Conservation (phyloP, 1,284 basidiomycete genomes). For the Boletellus sp. region DNA sequence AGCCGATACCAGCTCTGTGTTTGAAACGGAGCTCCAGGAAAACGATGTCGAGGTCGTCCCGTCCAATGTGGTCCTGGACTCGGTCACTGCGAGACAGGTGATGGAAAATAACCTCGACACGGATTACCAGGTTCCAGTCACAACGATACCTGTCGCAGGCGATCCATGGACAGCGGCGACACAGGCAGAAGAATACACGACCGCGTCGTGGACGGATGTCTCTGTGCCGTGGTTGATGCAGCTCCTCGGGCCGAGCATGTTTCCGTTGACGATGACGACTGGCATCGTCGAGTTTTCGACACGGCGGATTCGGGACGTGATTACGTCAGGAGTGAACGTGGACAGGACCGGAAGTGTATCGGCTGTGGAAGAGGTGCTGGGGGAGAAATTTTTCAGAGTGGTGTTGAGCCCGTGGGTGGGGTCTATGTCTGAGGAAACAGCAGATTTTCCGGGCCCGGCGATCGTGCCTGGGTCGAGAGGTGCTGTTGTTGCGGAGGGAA, state of each 20-base stretch:
- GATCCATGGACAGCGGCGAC: conserved; percentile 27
- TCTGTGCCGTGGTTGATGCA: conserved; percentile 28
- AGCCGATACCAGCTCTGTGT: conserved; percentile 9
- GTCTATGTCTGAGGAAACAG: conserved; percentile 16
- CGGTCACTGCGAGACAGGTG: conserved; percentile 29
- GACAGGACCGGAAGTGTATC: conserved; percentile 26
- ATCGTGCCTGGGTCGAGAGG: conserved; percentile 15
- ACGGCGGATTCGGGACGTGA: conserved; percentile 38
- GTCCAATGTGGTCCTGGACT: conserved; percentile 28
- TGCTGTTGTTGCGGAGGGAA: conserved; percentile 5
- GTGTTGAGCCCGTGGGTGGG: conserved; percentile 31
- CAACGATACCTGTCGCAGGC: conserved; percentile 15
- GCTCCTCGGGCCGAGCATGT: conserved; percentile 43
- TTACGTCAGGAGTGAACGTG: conserved; percentile 31
- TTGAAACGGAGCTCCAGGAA: conserved; percentile 26
- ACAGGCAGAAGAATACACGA: conserved; percentile 25
- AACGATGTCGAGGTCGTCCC: conserved; percentile 26
- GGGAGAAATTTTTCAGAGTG: conserved; percentile 18
- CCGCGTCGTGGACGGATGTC: conserved; percentile 29
- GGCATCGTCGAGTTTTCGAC: conserved; percentile 49
- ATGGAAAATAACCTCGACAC: conserved; percentile 29
- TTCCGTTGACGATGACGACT: conserved; percentile 46
- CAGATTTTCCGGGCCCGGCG: conserved; percentile 20
- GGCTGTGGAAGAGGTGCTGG: conserved; percentile 23
- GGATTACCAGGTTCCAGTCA: conserved; percentile 10